Base-by-base conservation (phyloP, 179 eudicot genomes). In the Pouteria campechiana region DNA sequence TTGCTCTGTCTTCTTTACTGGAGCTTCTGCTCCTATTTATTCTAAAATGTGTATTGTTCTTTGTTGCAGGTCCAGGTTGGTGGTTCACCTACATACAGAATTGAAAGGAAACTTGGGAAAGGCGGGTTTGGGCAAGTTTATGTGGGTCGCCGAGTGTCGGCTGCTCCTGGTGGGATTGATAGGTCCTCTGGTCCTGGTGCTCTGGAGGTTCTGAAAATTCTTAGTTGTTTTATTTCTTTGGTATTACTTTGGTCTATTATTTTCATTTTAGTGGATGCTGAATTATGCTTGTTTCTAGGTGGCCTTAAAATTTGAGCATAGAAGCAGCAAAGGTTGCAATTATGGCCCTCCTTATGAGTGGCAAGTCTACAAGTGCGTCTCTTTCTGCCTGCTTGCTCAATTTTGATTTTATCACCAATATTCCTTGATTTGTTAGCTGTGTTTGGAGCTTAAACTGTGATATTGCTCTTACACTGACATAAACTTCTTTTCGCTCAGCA, bases 341-440 rank as follows among this genome's bases (percentile, higher is more conserved):
- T 61, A 71, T 61, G 84, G 88, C 17, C 84, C 94, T 13, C 88
- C 94, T n/a, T 43, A 55, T 32, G 94, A 83, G 58, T 83, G 94
- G 94, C 73, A 70, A 63, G 88, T 83, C 37, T 83, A 83, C 75
- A 76, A 61, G 94, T 83, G 64, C 55, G 93, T 41, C 17, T 21
- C 4, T 2, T 11, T 7, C 25, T 9, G 34, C 31, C 4, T 9
- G 14, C 14, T 7, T 25, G 38, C n/a, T 25, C 17, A 7, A 3
- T 25, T 6, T 2, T 7, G 17, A 17, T 14, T 37, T 38, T 18
- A 14, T 39, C 2, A 12, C 22, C n/a, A n/a, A n/a, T n/a, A n/a
- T n/a, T 42, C 14, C 8, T 7, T 30, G 6, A 45, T 14, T 35
- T 55, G 15, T 45, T 36, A 38, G 16, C n/a, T 19, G 8, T 3